Conservation (phyloP, 257 asterid genomes). For the Solanum piurae region DNA sequence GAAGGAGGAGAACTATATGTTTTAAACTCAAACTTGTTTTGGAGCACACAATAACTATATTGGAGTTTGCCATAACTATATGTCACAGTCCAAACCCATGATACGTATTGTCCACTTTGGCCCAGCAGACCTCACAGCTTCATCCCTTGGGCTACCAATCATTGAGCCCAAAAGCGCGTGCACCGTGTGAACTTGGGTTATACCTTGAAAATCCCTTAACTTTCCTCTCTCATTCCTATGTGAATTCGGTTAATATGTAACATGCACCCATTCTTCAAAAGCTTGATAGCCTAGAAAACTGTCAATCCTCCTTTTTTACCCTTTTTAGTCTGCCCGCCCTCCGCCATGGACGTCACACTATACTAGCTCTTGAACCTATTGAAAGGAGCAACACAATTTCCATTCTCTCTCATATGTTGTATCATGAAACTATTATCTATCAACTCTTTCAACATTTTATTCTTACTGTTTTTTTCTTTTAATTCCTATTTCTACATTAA, state of each 20-base stretch:
- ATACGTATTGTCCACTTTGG: neutral
- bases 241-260: neutral
- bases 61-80: neutral
- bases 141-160: neutral
- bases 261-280: neutral
- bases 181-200: neutral
- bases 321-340: fast-evolving
- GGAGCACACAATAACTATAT: neutral
- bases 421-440: neutral
- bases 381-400: neutral
- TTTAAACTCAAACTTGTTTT: neutral
- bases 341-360: neutral
- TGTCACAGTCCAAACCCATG: neutral
- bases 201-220: neutral
- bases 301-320: neutral
- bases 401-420: neutral
- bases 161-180: neutral
- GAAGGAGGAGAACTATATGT: neutral
- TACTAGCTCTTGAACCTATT: neutral
- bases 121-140: neutral
- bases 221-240: neutral
- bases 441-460: neutral
- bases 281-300: neutral
- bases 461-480: neutral
- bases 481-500: neutral